Base-by-base conservation (phyloP, 176 grass and related monocot species). In the Saccharum officinarum region DNA sequence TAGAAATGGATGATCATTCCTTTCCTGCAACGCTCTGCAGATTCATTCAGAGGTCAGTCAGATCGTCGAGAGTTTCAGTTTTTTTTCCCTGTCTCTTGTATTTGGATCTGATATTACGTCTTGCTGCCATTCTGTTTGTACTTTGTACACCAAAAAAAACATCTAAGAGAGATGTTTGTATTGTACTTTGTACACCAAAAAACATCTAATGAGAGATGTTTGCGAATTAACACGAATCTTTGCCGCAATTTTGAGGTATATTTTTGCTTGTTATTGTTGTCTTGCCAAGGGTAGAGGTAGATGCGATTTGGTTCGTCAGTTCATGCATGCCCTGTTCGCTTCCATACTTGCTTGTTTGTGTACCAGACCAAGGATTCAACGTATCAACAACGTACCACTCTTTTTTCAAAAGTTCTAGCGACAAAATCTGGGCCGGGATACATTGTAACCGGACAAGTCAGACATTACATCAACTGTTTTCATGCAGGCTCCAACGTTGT, bases 41-140 rank as follows among this genome's bases (percentile, higher is more conserved):
- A 55, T 50, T 81, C 76, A 38, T 61, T 61, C 59, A 61, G 10
- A 25, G 59, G 22, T 61, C 59, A 23, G 73, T 67, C 83, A 50
- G 67, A 72, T 82, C 49, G 31, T 69, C 67, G 50, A 89, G 26
- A 69, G 25, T 45, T 33, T 33, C 33, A 33, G 14, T 6, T 65
- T 22, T 68, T 80, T 61, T 63, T 28, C 7, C 20, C 7, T 7
- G 3, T 36, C 41, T 65, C 66, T 83, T 83, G 73, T 59, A 71
- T 78, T 78, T n/a, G 50, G 23, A 68, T 22, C 68, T 72, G 80
- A 49, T 17, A 5, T 49, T 76, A 33, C 33, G 33, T 33, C 33
- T 33, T 33, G 33, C 33, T 33, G 59, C n/a, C 42, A 50, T 64
- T 65, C 31, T 80, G 20, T 52, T 5, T 71, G 68, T 67, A 80